These are phyloP conservation scores for Arbutus unedo DNA, from an alignment of 148 eudicot species.

Conservation along the genomic window DNA sequence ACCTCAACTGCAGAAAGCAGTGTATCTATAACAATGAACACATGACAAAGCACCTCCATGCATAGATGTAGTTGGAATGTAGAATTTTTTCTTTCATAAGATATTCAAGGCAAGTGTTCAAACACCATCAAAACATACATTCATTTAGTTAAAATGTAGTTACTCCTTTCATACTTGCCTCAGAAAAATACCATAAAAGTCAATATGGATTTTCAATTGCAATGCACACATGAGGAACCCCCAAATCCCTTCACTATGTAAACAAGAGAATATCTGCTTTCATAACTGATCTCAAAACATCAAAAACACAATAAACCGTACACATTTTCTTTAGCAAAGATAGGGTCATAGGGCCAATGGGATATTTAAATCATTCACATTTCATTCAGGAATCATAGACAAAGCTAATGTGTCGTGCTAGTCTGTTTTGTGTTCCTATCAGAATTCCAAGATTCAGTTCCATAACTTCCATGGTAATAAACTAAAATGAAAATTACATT, in stretches of 20 bases:
- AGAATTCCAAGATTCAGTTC: background rate
- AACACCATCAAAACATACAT: background rate
- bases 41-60: slow-evolving; percentile 4
- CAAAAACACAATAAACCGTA: background rate
- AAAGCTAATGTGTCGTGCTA: background rate
- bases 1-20: background rate
- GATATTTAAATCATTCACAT: background rate
- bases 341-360: background rate
- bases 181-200: background rate
- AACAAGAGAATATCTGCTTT: background rate
- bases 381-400: background rate
- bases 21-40: background rate
- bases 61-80: background rate
- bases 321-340: background rate
- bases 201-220: background rate
- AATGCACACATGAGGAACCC: background rate
- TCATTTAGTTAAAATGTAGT: too few species aligned
- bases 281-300: background rate
- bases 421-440: background rate
- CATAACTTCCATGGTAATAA: too few species aligned
- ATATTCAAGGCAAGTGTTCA: background rate
- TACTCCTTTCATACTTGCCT: too few species aligned
- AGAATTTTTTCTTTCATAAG: background rate
- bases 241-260: background rate
- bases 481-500: too few species aligned